These are phyloP conservation scores for Nothophaeocryptopus gaeumannii DNA, from an alignment of 2,329 filamentous ascomycete genomes.

Conservation along the genomic window DNA sequence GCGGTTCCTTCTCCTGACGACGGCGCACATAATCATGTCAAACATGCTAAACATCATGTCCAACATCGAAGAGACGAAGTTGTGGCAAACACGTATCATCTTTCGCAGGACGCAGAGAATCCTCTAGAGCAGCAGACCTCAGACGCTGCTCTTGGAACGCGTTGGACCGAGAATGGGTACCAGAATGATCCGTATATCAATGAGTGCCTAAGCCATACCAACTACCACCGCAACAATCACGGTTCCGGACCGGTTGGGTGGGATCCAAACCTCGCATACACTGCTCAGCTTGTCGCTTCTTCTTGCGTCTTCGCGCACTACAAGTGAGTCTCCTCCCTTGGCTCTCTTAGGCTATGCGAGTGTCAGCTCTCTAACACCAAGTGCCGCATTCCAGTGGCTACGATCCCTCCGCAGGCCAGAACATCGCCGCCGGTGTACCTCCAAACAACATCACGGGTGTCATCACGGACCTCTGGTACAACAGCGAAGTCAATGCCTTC, in stretches of 20 bases:
- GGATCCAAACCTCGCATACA: conserved; percentile 61
- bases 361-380: conserved; percentile 45
- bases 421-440: conserved; percentile 70
- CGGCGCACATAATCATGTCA: not conserved
- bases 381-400: conserved; percentile 55
- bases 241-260: conserved; percentile 43
- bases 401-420: conserved; percentile 62
- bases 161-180: conserved; percentile 5
- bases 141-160: not conserved
- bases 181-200: conserved; percentile 30
- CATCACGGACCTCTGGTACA: conserved; percentile 85
- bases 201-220: conserved; percentile 69
- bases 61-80: conserved; percentile 2
- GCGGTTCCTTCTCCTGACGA: not conserved
- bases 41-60: not conserved
- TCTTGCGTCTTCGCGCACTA: conserved; percentile 73
- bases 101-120: not conserved
- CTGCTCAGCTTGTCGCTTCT: conserved; percentile 62
- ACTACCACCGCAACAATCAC: conserved; percentile 79
- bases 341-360: not conserved
- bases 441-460: conserved; percentile 59
- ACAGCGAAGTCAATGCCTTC: conserved; percentile 65
- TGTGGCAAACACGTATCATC: not conserved
- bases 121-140: conserved; percentile 4
- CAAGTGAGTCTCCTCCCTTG: conserved; percentile 55